These are phyloP conservation scores for Pugionium cornutum DNA, from an alignment of 345 rosid species.

Conservation along the genomic window DNA sequence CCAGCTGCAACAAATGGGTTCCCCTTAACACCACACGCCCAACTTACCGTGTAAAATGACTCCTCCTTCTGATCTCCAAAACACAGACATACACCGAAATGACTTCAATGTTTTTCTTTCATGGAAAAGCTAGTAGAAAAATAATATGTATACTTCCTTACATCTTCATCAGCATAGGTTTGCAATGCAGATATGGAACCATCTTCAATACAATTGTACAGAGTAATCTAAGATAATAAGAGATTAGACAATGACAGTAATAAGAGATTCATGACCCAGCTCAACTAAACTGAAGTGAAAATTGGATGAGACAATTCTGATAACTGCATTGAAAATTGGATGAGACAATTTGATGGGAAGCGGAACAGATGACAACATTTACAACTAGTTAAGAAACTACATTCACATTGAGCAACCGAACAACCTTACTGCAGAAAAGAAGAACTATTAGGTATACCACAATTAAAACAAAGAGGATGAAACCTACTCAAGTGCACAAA, in stretches of 20 bases:
- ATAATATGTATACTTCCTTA: conserved; percentile 42
- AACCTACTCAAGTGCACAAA: background rate
- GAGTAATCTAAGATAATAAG: conserved; percentile 60
- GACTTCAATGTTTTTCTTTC: conserved; percentile 28
- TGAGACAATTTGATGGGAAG: background rate
- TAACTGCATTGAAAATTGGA: too few species aligned
- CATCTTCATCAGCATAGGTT: conserved; percentile 91
- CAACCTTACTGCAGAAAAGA: background rate
- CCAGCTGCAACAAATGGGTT: conserved; percentile 78
- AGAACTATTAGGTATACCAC: background rate
- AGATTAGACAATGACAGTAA: conserved; percentile 24
- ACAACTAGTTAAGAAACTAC: background rate
- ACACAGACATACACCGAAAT: conserved; percentile 48
- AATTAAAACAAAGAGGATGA: background rate
- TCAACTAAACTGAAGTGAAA: background rate
- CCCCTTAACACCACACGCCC: conserved; percentile 77
- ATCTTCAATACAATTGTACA: conserved; percentile 91
- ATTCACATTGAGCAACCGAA: conserved; percentile 17
- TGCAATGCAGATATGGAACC: conserved; percentile 83
- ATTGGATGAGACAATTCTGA: too few species aligned
- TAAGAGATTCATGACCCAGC: conserved; percentile 16
- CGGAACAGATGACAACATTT: too few species aligned
- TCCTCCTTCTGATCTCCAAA: conserved; percentile 91
- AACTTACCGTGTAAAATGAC: conserved; percentile 89
- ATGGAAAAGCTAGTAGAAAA: conserved; percentile 17